Conservation (phyloP, 331 rosid genomes). For the Ulmus americana region DNA sequence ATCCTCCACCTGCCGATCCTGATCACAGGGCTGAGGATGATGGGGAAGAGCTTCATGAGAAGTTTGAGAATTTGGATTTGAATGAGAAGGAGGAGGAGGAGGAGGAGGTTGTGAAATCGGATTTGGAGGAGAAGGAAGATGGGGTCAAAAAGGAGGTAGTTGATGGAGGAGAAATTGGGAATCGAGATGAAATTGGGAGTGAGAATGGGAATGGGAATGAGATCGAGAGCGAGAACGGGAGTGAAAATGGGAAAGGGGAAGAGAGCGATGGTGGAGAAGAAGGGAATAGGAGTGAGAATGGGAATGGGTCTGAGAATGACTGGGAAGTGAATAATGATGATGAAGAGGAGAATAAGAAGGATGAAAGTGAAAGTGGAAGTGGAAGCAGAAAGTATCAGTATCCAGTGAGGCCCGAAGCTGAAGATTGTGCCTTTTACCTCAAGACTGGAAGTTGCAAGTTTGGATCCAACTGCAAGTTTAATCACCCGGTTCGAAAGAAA, state of each 20-base stretch:
- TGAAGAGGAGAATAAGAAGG: conserved; percentile 31
- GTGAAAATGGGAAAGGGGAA: neutral
- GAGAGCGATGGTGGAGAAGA: conserved; percentile 16
- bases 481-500: conserved; percentile 69
- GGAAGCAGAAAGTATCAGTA: conserved; percentile 33
- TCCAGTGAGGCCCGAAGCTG: conserved; percentile 89
- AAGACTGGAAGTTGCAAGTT: conserved; percentile 85
- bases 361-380: neutral
- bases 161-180: conserved; percentile 6
- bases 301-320: conserved; percentile 5
- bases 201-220: conserved; percentile 11
- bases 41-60: conserved; percentile 14
- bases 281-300: conserved; percentile 32
- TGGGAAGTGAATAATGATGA: conserved; percentile 19
- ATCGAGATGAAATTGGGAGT: conserved; percentile 23
- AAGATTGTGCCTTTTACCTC: conserved; percentile 75
- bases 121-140: conserved; percentile 22
- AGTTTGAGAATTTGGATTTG: conserved; percentile 48
- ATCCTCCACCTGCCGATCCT: conserved; percentile 40
- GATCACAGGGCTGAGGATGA: conserved; percentile 21
- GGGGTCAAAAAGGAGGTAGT: conserved; percentile 1
- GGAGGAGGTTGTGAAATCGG: conserved; percentile 14
- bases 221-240: conserved; percentile 7
- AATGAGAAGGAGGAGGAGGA: conserved; percentile 31
- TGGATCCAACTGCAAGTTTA: conserved; percentile 79